Percentiles rank a stretch among this genome's conserved stretches.
Evolutionary conservation across 768 basidiomycete species (phyloP).

Genomic region (Calvatia gigantea): DNA sequence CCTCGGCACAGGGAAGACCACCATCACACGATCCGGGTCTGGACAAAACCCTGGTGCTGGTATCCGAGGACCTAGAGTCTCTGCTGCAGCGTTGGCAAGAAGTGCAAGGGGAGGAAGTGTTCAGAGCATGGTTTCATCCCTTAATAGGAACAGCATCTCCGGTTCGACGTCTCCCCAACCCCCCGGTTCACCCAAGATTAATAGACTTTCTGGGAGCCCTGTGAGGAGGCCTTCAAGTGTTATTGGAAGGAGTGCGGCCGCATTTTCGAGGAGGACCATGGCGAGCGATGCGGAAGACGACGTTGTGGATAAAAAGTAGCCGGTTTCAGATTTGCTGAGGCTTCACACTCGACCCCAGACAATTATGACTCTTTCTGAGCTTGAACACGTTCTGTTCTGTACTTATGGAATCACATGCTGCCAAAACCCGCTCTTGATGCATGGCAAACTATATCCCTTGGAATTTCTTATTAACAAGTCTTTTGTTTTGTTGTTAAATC

Average conservation of each 20-base stretch:
- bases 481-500: too few relatives aligned
- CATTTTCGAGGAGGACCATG: conserved; percentile 73
- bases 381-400: neutral
- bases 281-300: conserved; percentile 83
- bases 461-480: too few relatives aligned
- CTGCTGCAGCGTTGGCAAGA: too few relatives aligned
- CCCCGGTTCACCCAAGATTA: conserved; percentile 34
- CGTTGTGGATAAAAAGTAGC: conserved; percentile 41
- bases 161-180: conserved; percentile 28
- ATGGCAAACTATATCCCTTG: too few relatives aligned
- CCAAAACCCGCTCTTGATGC: too few relatives aligned
- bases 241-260: conserved; percentile 42
- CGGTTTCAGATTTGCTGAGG: neutral
- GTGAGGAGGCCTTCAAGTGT: conserved; percentile 43
- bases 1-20: conserved; percentile 32
- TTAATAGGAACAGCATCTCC: conserved; percentile 47
- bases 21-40: conserved; percentile 48
- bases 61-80: conserved; percentile 27
- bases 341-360: neutral
- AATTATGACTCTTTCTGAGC: neutral
- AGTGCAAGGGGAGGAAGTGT: conserved; percentile 52
- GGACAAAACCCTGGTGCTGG: conserved; percentile 21
- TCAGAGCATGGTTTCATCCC: conserved; percentile 50
- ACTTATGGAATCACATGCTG: too few relatives aligned
- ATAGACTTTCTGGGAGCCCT: conserved; percentile 46